Conservation (phyloP, 805 yeast species). For the Barnettozyma californica region DNA sequence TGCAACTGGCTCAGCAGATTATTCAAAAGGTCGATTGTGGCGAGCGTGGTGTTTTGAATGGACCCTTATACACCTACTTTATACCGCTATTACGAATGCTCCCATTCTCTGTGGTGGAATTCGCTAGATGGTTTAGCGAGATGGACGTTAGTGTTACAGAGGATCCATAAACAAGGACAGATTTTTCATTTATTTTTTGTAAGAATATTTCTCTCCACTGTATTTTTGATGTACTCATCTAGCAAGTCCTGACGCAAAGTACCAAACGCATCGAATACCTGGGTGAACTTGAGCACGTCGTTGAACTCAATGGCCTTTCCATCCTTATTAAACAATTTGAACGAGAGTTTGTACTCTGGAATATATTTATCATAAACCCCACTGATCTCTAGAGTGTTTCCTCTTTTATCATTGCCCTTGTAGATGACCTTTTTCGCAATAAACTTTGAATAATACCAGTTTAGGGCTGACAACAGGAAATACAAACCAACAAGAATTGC, state of each 20-base stretch:
- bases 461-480: slow-evolving; percentile 31
- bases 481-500: slow-evolving; percentile 36
- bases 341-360: slow-evolving; percentile 41
- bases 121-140: slow-evolving; percentile 49
- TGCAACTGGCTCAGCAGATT: slow-evolving; percentile 50
- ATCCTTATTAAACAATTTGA: slow-evolving; percentile 24
- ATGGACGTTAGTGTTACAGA: slow-evolving; percentile 44
- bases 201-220: slow-evolving; percentile 14
- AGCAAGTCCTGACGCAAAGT: slow-evolving; percentile 38
- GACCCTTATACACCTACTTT: slow-evolving; percentile 70
- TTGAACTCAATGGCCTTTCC: slow-evolving; percentile 14
- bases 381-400: slow-evolving; percentile 26
- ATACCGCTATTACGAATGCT: slow-evolving; percentile 62
- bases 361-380: slow-evolving; percentile 34
- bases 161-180: background rate
- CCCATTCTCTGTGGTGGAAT: slow-evolving; percentile 51
- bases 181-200: slow-evolving; percentile 1
- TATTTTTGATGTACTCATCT: slow-evolving; percentile 33
- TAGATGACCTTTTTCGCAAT: slow-evolving; percentile 40
- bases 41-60: slow-evolving; percentile 59
- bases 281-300: slow-evolving; percentile 26
- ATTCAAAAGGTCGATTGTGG: slow-evolving; percentile 54
- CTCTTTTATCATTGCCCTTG: slow-evolving; percentile 32
- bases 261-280: slow-evolving; percentile 36
- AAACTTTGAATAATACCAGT: slow-evolving; percentile 33